These are phyloP conservation scores for Arthromyces matolae DNA, from an alignment of 768 basidiomycete species.

Conservation along the genomic window DNA sequence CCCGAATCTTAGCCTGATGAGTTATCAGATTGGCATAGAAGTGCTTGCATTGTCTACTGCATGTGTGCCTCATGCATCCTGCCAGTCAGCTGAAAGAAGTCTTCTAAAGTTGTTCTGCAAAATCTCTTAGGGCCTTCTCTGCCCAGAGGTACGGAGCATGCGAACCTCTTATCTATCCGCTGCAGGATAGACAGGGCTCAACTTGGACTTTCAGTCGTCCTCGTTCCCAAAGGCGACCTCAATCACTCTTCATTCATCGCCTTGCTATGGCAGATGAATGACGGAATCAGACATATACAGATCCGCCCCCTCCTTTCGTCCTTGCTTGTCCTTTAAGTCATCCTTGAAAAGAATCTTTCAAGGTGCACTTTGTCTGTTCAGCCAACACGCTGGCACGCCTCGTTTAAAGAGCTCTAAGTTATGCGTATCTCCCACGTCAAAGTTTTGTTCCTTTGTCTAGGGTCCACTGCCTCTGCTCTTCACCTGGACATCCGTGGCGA, in stretches of 20 bases:
- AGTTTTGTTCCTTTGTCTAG: slow-evolving; percentile 6
- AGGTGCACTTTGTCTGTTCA: not conserved
- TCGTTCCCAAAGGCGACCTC: not conserved
- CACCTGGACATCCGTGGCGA: slow-evolving; percentile 21
- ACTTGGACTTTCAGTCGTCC: no score
- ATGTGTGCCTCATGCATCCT: no score
- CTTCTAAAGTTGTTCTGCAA: no score
- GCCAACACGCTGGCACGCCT: slow-evolving; percentile 4
- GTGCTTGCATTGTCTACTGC: no score
- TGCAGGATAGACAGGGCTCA: no score
- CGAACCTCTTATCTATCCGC: no score
- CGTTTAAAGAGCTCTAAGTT: not conserved
- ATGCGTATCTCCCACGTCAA: slow-evolving; percentile 13
- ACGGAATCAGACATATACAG: not conserved
- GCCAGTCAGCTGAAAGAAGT: no score
- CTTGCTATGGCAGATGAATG: not conserved
- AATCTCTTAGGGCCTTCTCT: no score
- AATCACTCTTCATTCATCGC: not conserved
- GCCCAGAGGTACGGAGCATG: no score
- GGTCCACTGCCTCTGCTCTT: slow-evolving; percentile 8
- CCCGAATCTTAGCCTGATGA: no score
- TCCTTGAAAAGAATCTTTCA: not conserved
- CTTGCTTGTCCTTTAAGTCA: not conserved
- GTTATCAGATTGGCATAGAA: no score
- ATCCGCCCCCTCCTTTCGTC: not conserved